Evolutionary conservation across 371 early-diverging fungal species (phyloP), one percentile per base, ranked within the genome.

Genomic region (Mucor sp.): DNA sequence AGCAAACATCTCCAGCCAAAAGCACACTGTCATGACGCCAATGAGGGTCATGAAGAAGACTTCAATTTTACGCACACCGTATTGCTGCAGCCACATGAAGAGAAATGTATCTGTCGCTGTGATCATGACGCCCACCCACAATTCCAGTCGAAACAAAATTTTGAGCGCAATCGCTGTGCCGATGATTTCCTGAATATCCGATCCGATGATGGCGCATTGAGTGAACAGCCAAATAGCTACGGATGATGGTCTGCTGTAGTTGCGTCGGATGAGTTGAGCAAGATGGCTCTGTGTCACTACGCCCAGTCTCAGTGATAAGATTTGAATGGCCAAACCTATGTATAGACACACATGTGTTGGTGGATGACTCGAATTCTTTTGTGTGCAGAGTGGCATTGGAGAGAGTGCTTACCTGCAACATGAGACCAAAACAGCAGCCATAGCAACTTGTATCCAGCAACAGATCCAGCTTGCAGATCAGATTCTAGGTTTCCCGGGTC

Each of bases 401-500:
- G 14, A n/a, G n/a, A n/a, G n/a, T n/a, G n/a, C 6, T 39, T 70
- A 77, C 82, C 83, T 21, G 76, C 77, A 1, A 83, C 72, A 72
- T 90, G 89, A 12, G 90, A 81, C 69, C 89, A 81, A 43, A 92
- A 79, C 53, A 92, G 63, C 53, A 91, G 67, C 88, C 87, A 90
- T 19, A 92, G 74, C 53, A 90, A 80, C 48, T 77, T 76, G 70
- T 89, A 90, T 1, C 90, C 89, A 39, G 90, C 87, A 8, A 84
- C 63, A 17, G 90, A 82, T 17, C 91, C 91, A 35, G 87, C 81
- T 70, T 90, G 90, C 6, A 91, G 72, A 77, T 92, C 91, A 17
- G 89, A 88, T 65, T 90, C 91, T 2, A 90, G 76, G 65, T 91
- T 92, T 6, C 92, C 92, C 2, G 91, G 91, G 72, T 92, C 92